Conservation (phyloP, 768 basidiomycete species). For the Xerocomus spinulosus region DNA sequence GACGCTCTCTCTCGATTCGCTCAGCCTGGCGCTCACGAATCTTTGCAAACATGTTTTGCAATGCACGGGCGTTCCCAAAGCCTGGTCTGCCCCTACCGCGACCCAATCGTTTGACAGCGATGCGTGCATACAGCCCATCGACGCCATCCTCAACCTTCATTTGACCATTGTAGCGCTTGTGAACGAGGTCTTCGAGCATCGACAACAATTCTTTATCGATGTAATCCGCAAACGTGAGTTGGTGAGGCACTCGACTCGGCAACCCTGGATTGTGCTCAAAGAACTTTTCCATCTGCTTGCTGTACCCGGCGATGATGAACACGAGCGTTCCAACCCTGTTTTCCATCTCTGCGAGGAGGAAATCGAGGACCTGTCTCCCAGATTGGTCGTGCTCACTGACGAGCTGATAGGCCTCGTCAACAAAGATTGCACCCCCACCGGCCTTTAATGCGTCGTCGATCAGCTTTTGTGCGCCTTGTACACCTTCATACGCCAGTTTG, state of each 20-base stretch:
- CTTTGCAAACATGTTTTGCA: slow-evolving; percentile 47
- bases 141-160: slow-evolving; percentile 58
- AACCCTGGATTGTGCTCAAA: slow-evolving; percentile 75
- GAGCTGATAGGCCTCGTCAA: slow-evolving; percentile 75
- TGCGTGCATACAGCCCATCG: slow-evolving; percentile 50
- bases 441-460: slow-evolving; percentile 45
- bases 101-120: slow-evolving; percentile 58
- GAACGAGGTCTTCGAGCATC: slow-evolving; percentile 49
- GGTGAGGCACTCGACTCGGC: slow-evolving; percentile 59
- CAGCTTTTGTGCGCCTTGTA: slow-evolving; percentile 47
- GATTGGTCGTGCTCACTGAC: slow-evolving; percentile 43
- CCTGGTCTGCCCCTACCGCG: slow-evolving; percentile 54
- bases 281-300: slow-evolving; percentile 71
- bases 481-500: slow-evolving; percentile 54
- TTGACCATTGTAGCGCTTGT: slow-evolving; percentile 41
- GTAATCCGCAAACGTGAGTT: slow-evolving; percentile 60
- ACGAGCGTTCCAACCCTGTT: slow-evolving; percentile 60
- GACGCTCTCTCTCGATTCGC: slow-evolving; percentile 42
- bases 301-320: slow-evolving; percentile 71
- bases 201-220: slow-evolving; percentile 48
- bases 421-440: slow-evolving; percentile 65
- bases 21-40: slow-evolving; percentile 52
- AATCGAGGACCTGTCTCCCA: slow-evolving; percentile 62
- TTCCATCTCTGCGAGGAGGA: slow-evolving; percentile 72
- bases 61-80: slow-evolving; percentile 67